Percentiles rank a stretch among this genome's conserved stretches.
These are phyloP conservation scores for Phtheirospermum japonicum DNA, from an alignment of 257 asterid genomes.

Conservation along the genomic window DNA sequence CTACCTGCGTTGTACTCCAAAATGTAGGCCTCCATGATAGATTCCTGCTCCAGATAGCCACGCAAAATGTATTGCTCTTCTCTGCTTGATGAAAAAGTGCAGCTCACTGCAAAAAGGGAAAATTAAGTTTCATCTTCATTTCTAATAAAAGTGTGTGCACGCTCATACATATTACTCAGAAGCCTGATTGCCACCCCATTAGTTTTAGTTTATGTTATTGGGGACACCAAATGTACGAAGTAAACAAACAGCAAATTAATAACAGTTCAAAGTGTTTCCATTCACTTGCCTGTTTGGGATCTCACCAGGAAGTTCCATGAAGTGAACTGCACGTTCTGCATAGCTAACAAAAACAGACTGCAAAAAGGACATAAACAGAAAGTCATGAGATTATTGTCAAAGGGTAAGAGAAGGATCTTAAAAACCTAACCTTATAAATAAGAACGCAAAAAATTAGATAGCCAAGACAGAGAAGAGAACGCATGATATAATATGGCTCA, in stretches of 20 bases:
- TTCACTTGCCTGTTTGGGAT: slow-evolving; percentile 78
- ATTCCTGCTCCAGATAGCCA: slow-evolving; percentile 99
- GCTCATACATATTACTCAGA: slow-evolving; percentile 20
- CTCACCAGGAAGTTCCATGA: slow-evolving; percentile 99
- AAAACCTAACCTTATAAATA: slow-evolving; percentile 8
- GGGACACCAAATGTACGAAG: neutral
- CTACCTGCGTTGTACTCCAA: slow-evolving; percentile 84
- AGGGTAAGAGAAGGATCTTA: slow-evolving; percentile 5
- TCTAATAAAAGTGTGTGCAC: slow-evolving; percentile 14
- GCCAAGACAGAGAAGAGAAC: slow-evolving; percentile 8
- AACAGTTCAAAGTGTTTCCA: slow-evolving; percentile 14
- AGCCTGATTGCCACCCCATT: slow-evolving; percentile 22
- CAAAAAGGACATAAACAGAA: slow-evolving; percentile 26
- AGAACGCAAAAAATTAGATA: neutral
- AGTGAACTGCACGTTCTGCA: slow-evolving; percentile 88
- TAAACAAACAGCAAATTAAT: too few relatives aligned
- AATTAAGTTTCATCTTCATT: slow-evolving; percentile 21
- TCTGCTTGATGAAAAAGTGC: slow-evolving; percentile 89
- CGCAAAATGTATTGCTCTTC: slow-evolving; percentile 92
- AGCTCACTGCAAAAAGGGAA: slow-evolving; percentile 73
- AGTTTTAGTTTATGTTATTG: slow-evolving; percentile 1
- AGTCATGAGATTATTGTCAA: slow-evolving; percentile 15
- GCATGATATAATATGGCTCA: neutral
- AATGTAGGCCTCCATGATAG: slow-evolving; percentile 94
- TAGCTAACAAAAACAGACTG: slow-evolving; percentile 94